These are phyloP conservation scores for Diaporthe sp. DNA, from an alignment of 2,329 filamentous ascomycete species.

Conservation along the genomic window DNA sequence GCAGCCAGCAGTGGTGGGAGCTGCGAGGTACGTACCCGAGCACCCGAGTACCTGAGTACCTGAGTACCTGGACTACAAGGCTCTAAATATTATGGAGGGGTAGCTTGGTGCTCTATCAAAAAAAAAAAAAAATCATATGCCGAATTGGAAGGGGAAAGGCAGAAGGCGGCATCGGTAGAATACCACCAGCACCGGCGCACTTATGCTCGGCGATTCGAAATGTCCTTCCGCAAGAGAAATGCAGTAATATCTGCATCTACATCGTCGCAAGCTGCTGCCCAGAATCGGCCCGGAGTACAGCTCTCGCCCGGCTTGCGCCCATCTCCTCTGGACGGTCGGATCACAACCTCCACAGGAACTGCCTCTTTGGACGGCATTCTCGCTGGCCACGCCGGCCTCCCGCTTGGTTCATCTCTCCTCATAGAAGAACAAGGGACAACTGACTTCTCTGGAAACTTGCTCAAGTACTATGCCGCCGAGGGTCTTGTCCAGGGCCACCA, in stretches of 20 bases:
- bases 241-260: slow-evolving; percentile 58
- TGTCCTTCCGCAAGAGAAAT: slow-evolving; percentile 70
- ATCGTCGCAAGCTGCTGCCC: slow-evolving; percentile 42
- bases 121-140: background rate
- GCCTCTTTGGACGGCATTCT: slow-evolving; percentile 85
- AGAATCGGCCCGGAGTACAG: slow-evolving; percentile 46
- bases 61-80: background rate
- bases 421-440: slow-evolving; percentile 93
- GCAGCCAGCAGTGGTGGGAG: slow-evolving; percentile 3
- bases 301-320: slow-evolving; percentile 72
- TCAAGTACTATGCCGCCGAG: slow-evolving; percentile 92
- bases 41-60: background rate
- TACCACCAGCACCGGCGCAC: background rate
- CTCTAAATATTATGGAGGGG: slow-evolving; percentile 34
- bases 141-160: background rate
- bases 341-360: slow-evolving; percentile 92
- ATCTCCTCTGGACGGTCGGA: slow-evolving; percentile 87
- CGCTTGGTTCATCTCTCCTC: slow-evolving; percentile 82
- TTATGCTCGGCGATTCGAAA: slow-evolving; percentile 40
- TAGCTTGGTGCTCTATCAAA: background rate
- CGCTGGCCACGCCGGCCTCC: slow-evolving; percentile 86
- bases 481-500: slow-evolving; percentile 91
- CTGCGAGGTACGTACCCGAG: background rate
- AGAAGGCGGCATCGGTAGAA: slow-evolving; percentile 5
- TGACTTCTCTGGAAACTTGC: slow-evolving; percentile 86